Evolutionary conservation across 2,329 filamentous ascomycete genomes (phyloP), one percentile per base, ranked within the genome.

Genomic region (Penicillium digitatum): DNA sequence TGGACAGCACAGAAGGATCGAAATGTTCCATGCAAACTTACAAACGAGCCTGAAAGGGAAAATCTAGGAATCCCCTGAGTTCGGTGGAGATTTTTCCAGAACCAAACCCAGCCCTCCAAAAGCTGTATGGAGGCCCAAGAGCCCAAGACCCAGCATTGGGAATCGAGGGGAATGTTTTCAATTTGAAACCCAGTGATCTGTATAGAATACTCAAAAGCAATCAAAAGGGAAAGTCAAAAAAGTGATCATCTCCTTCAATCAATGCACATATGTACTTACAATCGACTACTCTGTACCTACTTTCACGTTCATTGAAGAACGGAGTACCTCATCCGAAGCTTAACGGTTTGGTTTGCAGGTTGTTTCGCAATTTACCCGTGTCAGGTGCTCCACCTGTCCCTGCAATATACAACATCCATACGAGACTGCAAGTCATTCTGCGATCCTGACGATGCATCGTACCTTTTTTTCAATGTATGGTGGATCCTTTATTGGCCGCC

Each of bases 11-110:
- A 16, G 48, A 50, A 50, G 48, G 55, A 53, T 54, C 52, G 31
- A 43, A 52, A 58, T 54, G n/a, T 42, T 48, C 43, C 47, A 52
- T 56, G 26, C 35, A 24, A 50, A 50, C 37, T 50, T 43, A 42
- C 58, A 56, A 59, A 63, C 60, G 52, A 40, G 24, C 54, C 53
- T 54, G 32, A 60, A 61, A 29, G 14, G 54, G 55, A 53, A 47
- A 60, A 57, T 56, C 47, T 42, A 60, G 48, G 34, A 43, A 52
- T 58, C 45, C 49, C 51, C 35, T 55, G 47, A 52, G 40, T 39
- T 42, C 29, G 22, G 55, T 57, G 60, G 60, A 54, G 53, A 50
- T 47, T 42, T 59, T 61, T 59, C 60, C 59, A 60, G 62, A 64
- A 64, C 52, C 57, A 44, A 35, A 43, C 24, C 20, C 8, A 45